These are phyloP conservation scores for Pseudocercospora macadamiae DNA, from an alignment of 2,329 filamentous ascomycete species.

Conservation along the genomic window DNA sequence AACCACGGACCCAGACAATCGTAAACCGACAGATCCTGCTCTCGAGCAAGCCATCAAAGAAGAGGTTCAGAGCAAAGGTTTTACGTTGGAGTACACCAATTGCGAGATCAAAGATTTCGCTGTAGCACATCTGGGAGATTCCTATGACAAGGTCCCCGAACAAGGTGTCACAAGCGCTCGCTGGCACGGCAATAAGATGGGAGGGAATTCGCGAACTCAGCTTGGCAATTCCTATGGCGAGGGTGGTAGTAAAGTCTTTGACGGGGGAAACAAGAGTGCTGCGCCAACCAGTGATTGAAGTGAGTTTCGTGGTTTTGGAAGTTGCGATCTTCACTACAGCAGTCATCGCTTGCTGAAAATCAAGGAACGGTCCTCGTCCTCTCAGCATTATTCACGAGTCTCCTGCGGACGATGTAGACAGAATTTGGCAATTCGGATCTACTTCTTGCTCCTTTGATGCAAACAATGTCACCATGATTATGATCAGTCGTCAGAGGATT, in stretches of 20 bases:
- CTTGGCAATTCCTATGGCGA: neutral
- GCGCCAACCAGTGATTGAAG: too few relatives aligned
- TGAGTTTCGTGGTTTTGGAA: too few relatives aligned
- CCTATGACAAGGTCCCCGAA: neutral
- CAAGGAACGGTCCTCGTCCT: too few relatives aligned
- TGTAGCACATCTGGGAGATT: neutral
- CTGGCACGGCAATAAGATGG: neutral
- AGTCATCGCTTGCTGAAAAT: too few relatives aligned
- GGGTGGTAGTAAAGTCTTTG: neutral
- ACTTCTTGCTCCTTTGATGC: too few relatives aligned
- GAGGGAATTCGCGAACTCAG: neutral
- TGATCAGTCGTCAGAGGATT: too few relatives aligned
- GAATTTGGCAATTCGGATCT: too few relatives aligned
- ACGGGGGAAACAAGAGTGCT: neutral
- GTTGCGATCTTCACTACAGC: too few relatives aligned
- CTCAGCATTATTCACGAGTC: too few relatives aligned
- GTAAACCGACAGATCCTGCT: neutral
- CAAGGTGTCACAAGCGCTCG: neutral
- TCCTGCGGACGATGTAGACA: too few relatives aligned
- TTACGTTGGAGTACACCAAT: neutral
- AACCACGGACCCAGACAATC: neutral
- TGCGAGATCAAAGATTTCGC: neutral
- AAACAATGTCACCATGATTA: too few relatives aligned
- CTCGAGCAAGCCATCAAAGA: neutral
- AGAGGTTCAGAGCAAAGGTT: neutral